A percentile compares a stretch with the other conserved stretches of the same genome.
phyloP scores from a whole-genome alignment of 2,329 filamentous ascomycete species.

The Cordyceps pruinosa region DNA sequence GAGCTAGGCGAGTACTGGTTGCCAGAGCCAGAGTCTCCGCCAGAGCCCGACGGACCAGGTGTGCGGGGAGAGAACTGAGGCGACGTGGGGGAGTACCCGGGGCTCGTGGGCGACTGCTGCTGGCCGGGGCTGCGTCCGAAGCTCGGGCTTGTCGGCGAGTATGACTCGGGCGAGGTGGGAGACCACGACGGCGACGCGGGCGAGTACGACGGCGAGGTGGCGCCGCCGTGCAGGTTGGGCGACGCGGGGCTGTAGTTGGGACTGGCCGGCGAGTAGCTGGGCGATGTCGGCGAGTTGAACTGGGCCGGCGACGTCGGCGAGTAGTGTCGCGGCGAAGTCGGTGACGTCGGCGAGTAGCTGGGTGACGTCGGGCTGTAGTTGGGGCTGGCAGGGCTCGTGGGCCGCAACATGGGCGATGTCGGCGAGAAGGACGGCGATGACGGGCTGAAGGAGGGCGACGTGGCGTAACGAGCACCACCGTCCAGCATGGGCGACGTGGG shows the following conservation, averaged over 20 bases:
- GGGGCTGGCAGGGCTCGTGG: slow-evolving; percentile 49
- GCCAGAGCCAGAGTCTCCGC: slow-evolving; percentile 18
- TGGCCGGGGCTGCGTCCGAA: slow-evolving; percentile 50
- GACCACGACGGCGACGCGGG: slow-evolving; percentile 73
- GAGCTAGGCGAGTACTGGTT: slow-evolving; percentile 38
- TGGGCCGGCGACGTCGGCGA: slow-evolving; percentile 64
- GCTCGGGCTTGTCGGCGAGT: slow-evolving; percentile 57
- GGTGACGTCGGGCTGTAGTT: slow-evolving; percentile 61
- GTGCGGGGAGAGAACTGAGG: slow-evolving; percentile 40
- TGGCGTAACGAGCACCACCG: slow-evolving; percentile 46
- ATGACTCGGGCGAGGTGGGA: slow-evolving; percentile 60
- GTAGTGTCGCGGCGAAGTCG: slow-evolving; percentile 50
- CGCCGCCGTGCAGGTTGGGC: slow-evolving; percentile 42
- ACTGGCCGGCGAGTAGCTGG: slow-evolving; percentile 63
- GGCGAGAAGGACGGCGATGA: slow-evolving; percentile 58
- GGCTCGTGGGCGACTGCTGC: slow-evolving; percentile 57
- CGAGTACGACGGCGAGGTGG: slow-evolving; percentile 55
- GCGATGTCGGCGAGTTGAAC: slow-evolving; percentile 70
- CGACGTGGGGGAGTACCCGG: slow-evolving; percentile 62
- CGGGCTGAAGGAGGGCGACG: slow-evolving; percentile 57
- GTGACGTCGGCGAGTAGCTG: slow-evolving; percentile 57
- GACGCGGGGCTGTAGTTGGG: slow-evolving; percentile 67
- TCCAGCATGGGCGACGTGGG: slow-evolving; percentile 41
- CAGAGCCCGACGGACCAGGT: slow-evolving; percentile 26
- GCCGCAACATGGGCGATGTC: slow-evolving; percentile 52